A percentile compares a stretch with the other conserved stretches of the same genome.
Conservation (phyloP, 139 green algal species). For the Closterium sp. region DNA sequence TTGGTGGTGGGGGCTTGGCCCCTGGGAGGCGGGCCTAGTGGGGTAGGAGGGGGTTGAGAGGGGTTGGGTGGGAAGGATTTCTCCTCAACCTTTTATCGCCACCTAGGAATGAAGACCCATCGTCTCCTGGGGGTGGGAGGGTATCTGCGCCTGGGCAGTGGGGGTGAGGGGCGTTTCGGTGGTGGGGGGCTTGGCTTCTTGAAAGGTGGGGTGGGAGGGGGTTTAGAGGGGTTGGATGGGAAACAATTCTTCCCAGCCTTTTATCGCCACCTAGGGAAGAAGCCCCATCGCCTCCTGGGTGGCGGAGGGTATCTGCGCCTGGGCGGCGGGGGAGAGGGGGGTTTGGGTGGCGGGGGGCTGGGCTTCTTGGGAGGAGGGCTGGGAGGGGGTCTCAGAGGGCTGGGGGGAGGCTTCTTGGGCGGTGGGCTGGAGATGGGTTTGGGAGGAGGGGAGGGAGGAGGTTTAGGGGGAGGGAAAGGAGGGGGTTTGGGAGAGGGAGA, state of each 20-base stretch:
- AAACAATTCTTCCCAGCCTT: no score
- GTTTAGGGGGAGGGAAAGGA: not conserved
- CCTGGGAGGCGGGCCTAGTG: no score
- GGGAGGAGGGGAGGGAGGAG: not conserved
- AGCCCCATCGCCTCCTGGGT: not conserved
- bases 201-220: not conserved
- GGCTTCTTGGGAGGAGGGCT: not conserved
- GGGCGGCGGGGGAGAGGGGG: not conserved
- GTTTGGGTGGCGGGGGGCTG: not conserved
- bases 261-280: not conserved
- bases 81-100: not conserved
- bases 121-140: not conserved
- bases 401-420: no score
- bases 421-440: not conserved
- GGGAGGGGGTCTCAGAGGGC: not conserved
- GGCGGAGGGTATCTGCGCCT: not conserved
- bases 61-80: no score
- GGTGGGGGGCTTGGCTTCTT: not conserved
- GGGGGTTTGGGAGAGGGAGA: not conserved
- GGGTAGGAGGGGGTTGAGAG: no score
- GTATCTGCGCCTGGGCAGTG: not conserved
- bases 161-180: not conserved
- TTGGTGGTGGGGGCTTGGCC: no score
- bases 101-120: not conserved
- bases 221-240: no score